phyloP scores from a whole-genome alignment of 306 rosid genomes.

The Pterocarpus macrocarpus region DNA sequence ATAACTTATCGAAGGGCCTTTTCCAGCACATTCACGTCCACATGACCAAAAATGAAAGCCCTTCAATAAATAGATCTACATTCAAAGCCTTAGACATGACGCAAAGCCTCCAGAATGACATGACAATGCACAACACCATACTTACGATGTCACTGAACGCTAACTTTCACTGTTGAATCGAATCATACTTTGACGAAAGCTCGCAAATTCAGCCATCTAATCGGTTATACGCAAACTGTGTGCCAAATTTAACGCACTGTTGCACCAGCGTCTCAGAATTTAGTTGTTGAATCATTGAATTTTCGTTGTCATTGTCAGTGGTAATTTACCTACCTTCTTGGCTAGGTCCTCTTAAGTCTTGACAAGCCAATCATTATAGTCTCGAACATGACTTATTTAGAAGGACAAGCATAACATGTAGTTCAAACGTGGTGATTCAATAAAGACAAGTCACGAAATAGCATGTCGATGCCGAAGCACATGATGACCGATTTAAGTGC shows the following conservation, averaged over 20 bases:
- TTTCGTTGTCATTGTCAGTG: background rate
- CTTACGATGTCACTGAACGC: background rate
- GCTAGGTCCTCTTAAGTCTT: background rate
- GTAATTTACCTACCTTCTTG: background rate
- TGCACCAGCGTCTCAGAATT: background rate
- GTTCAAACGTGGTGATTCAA: background rate
- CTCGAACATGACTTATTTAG: background rate
- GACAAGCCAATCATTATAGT: background rate
- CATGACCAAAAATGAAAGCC: background rate
- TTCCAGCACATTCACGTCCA: background rate
- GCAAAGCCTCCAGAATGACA: background rate
- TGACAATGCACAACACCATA: background rate
- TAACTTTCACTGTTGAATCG: background rate
- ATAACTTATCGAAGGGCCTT: background rate
- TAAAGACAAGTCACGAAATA: background rate
- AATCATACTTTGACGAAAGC: background rate
- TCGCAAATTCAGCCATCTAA: background rate
- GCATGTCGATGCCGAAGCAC: background rate
- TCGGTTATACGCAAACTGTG: background rate
- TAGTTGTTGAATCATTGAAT: background rate
- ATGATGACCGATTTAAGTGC: background rate
- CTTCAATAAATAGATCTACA: background rate
- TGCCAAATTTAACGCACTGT: background rate
- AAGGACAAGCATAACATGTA: background rate
- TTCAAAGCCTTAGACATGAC: background rate